Evolutionary conservation across 2,329 filamentous ascomycete species (phyloP), one percentile per base, ranked within the genome.

Genomic region (Plectosphaerella cucumerina): DNA sequence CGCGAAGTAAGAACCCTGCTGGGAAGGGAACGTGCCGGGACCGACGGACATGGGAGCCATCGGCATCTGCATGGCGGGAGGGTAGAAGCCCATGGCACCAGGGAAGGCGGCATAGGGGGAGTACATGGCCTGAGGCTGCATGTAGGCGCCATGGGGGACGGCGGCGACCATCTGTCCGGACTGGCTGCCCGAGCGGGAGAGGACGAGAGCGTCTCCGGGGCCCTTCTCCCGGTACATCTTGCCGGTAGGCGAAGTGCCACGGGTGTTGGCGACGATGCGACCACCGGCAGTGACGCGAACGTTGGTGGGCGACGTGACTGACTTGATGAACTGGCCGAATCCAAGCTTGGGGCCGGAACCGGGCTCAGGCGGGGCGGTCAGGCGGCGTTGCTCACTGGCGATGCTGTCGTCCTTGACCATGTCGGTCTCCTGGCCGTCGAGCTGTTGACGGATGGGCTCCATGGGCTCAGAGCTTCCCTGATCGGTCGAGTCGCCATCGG

Each of bases 281-380:
- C 84, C 84, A 52, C 84, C 82, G 53, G 84, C 84, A 18, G 84
- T 87, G 47, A 87, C 84, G 15, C 84, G 79, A 55, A 86, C 77
- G 63, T 86, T 82, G 14, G 81, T 84, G 8, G 84, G 84, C 33
- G 84, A 87, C 5, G 81, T 76, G n/a, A 86, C 84, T 11, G 83
- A 82, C 61, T 84, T 82, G 68, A 83, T 86, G 61, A 87, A 87
- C 48, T 78, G 74, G 62, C 84, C 78, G 58, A 87, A 87, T n/a
- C 84, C 84, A 62, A 86, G 81, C 33, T 76, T 76, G 57, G 79
- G 77, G 62, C 86, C 82, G 22, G 79, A 76, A 35, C 64, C 66
- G 33, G 78, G 64, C 9, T 74, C 78, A 18, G 73, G 64, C 11
- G 82, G 82, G 20, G 81, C 81, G 6, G 80, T 79, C 44, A 70